These are phyloP conservation scores for Cercospora sojina DNA, from an alignment of 2,329 filamentous ascomycete genomes.

Conservation along the genomic window DNA sequence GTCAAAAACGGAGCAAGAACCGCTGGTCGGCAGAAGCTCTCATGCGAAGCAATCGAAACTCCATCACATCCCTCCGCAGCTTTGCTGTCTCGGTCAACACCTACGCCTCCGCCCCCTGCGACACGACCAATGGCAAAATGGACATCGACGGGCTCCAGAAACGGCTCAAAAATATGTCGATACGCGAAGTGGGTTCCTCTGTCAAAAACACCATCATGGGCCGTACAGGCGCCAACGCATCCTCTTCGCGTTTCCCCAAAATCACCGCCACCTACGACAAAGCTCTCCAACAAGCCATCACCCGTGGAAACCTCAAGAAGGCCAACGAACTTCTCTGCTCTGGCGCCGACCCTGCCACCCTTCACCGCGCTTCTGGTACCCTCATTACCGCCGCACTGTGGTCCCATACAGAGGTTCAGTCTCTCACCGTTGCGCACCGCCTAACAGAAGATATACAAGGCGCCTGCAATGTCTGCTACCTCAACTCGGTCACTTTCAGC, in stretches of 20 bases:
- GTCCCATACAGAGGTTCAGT: constrained; percentile 20
- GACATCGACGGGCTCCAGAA: constrained; percentile 31
- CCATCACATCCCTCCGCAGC: constrained; percentile 25
- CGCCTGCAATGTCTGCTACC: constrained; percentile 21
- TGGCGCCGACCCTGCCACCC: constrained; percentile 19
- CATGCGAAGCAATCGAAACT: constrained; percentile 19
- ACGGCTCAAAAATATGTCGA: constrained; percentile 29
- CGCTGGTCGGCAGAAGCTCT: constrained; percentile 31
- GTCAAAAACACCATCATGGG: constrained; percentile 13
- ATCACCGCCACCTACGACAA: constrained; percentile 21
- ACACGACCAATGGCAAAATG: constrained; percentile 26
- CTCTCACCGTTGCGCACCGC: constrained; percentile 23
- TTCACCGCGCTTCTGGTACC: constrained; percentile 17
- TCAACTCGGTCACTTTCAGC: constrained; percentile 19
- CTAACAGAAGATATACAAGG: constrained; percentile 24
- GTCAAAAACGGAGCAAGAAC: constrained; percentile 20
- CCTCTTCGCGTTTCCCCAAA: constrained; percentile 5
- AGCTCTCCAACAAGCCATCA: constrained; percentile 21
- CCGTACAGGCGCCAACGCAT: not conserved
- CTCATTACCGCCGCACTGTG: constrained; percentile 24
- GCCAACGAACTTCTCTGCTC: constrained; percentile 21
- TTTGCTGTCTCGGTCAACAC: constrained; percentile 31
- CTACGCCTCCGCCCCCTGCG: constrained; percentile 32
- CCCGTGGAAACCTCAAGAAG: constrained; percentile 22
- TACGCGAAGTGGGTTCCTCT: constrained; percentile 20